A percentile compares a stretch with the other conserved stretches of the same genome.
Evolutionary conservation across 2,329 filamentous ascomycete species (phyloP).

Genomic region (Salinomyces thailandicus): DNA sequence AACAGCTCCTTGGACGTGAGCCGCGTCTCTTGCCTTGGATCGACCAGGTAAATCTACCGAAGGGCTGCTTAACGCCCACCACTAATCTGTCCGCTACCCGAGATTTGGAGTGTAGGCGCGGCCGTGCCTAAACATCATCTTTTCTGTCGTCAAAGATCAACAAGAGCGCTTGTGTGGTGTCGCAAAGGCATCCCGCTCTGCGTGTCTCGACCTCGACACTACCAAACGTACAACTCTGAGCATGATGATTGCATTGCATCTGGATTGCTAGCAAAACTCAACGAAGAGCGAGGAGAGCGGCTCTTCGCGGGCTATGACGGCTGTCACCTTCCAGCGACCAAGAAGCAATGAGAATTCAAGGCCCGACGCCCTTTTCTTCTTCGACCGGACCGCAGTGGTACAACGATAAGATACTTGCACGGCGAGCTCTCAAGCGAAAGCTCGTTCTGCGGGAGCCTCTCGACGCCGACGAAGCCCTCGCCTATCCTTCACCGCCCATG

Average conservation of each 20-base stretch:
- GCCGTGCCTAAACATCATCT: too few relatives aligned
- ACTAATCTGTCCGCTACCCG: not conserved
- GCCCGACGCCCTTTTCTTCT: not conserved
- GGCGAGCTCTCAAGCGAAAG: slow-evolving; percentile 13
- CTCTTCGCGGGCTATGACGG: too few relatives aligned
- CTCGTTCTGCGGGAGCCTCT: slow-evolving; percentile 1
- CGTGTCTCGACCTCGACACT: not conserved
- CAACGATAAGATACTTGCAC: not conserved
- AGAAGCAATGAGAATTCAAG: not conserved
- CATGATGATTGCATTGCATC: not conserved
- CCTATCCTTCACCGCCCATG: slow-evolving; percentile 42
- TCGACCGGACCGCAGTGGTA: not conserved
- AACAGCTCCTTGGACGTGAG: too few relatives aligned
- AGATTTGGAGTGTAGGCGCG: not conserved
- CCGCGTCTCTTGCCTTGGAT: too few relatives aligned
- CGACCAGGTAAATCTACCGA: not conserved
- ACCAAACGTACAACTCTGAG: not conserved
- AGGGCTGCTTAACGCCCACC: not conserved
- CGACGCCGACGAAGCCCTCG: slow-evolving; percentile 6
- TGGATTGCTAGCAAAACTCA: not conserved
- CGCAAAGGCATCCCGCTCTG: not conserved
- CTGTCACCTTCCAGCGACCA: not conserved
- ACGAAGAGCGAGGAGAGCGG: not conserved
- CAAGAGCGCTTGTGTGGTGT: not conserved
- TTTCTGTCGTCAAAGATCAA: too few relatives aligned